These are phyloP conservation scores for Gynostemma pentaphyllum DNA, from an alignment of 306 rosid genomes.

Conservation along the genomic window DNA sequence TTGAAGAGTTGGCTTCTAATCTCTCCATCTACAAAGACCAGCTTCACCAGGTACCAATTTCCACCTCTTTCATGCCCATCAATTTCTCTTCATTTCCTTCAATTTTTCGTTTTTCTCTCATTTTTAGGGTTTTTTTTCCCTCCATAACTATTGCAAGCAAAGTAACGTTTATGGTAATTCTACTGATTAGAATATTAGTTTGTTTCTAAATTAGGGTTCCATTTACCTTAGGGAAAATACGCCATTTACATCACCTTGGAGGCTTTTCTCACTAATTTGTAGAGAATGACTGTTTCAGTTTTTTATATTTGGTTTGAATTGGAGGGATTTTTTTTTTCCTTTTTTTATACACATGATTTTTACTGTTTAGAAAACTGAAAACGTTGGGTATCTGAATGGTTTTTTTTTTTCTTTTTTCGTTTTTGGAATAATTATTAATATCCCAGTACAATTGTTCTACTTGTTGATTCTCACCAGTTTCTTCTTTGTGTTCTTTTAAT, in stretches of 20 bases:
- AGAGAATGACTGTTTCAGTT: no score
- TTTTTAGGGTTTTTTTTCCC: background rate
- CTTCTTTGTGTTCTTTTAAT: background rate
- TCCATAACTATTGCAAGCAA: background rate
- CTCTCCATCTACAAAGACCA: constrained; percentile 75
- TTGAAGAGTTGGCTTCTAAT: constrained; percentile 68
- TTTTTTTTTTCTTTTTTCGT: background rate
- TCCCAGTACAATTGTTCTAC: background rate
- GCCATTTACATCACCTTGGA: background rate
- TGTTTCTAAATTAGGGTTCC: constrained; percentile 4
- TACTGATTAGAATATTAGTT: background rate
- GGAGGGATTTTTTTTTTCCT: no score
- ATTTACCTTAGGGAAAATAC: background rate
- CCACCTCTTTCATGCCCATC: background rate
- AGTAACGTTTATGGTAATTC: background rate
- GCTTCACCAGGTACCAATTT: constrained; percentile 50
- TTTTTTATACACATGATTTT: background rate
- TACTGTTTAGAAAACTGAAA: background rate
- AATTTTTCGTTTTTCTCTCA: background rate
- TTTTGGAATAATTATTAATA: background rate
- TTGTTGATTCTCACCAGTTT: background rate
- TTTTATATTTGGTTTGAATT: background rate
- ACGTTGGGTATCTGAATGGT: background rate
- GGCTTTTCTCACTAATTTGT: background rate
- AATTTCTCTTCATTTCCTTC: background rate